Evolutionary conservation across 2,329 filamentous ascomycete species (phyloP).

Genomic region (Dissoconium aciculare): DNA sequence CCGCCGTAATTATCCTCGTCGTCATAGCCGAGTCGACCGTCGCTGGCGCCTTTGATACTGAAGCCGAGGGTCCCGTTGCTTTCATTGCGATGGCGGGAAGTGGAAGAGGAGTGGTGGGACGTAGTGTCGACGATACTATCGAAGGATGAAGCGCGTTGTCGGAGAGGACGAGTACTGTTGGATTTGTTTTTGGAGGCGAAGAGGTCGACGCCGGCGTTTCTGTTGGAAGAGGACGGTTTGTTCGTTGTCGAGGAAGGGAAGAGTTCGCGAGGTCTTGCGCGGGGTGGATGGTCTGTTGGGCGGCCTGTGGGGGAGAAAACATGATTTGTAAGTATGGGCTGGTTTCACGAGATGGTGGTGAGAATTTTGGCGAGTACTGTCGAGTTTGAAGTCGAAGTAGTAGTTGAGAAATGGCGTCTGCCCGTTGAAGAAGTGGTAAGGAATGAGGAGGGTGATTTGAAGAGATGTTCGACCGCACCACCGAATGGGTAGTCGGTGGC

Average conservation of each 20-base stretch:
- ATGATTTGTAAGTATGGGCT: background rate
- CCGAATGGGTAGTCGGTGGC: conserved; percentile 4
- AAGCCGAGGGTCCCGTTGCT: conserved; percentile 16
- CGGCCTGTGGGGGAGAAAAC: background rate
- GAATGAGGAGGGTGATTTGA: no score
- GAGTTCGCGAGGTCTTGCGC: conserved; percentile 1
- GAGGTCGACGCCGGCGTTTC: conserved; percentile 2
- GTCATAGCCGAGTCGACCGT: background rate
- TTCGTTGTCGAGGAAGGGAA: conserved; percentile 1
- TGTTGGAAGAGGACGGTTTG: background rate
- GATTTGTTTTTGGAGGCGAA: conserved; percentile 3
- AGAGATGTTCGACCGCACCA: no score
- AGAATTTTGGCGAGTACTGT: background rate
- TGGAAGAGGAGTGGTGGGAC: no score
- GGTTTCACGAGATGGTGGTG: conserved; percentile 1
- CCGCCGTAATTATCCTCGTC: conserved; percentile 2
- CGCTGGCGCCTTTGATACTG: conserved; percentile 22
- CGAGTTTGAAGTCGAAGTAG: no score
- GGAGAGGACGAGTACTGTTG: conserved; percentile 10
- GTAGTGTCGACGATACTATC: conserved; percentile 7
- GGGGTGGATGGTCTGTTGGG: background rate
- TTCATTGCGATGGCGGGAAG: conserved; percentile 7
- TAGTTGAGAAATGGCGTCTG: no score
- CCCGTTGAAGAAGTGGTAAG: no score
- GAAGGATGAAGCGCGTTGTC: conserved; percentile 8